Conservation (phyloP, 1,284 basidiomycete species). For the Agaricales sp. region DNA sequence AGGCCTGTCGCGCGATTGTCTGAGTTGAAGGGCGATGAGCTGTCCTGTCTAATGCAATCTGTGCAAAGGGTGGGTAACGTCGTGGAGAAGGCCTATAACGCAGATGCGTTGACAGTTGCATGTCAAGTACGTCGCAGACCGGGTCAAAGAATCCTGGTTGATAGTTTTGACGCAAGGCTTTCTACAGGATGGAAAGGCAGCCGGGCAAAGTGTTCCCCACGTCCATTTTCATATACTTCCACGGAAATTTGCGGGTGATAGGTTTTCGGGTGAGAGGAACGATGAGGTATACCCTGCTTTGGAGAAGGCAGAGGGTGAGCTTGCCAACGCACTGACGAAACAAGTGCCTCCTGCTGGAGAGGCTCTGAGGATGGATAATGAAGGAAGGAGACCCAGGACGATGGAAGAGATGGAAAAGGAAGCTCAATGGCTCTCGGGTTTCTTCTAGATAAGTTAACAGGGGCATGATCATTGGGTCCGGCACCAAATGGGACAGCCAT, state of each 20-base stretch:
- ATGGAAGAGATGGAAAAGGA: slow-evolving; percentile 71
- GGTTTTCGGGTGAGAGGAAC: slow-evolving; percentile 48
- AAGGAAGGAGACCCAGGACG: slow-evolving; percentile 54
- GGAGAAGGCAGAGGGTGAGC: slow-evolving; percentile 50
- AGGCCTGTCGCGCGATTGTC: slow-evolving; percentile 67
- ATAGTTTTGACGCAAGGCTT: no score
- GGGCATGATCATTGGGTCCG: no score
- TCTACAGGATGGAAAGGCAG: neutral
- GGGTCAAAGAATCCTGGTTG: slow-evolving; percentile 7
- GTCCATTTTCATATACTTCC: slow-evolving; percentile 89
- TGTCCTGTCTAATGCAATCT: slow-evolving; percentile 68
- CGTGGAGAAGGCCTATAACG: slow-evolving; percentile 62
- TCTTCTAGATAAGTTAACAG: slow-evolving; percentile 36
- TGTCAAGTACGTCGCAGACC: slow-evolving; percentile 64
- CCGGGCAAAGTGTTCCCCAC: slow-evolving; percentile 38
- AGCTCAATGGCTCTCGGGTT: slow-evolving; percentile 51
- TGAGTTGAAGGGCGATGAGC: slow-evolving; percentile 64
- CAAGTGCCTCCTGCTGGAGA: slow-evolving; percentile 15
- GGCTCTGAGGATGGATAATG: slow-evolving; percentile 54
- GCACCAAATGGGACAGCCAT: no score
- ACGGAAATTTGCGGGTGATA: slow-evolving; percentile 56
- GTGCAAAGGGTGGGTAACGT: slow-evolving; percentile 64
- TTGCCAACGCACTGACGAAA: slow-evolving; percentile 30
- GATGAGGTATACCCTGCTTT: slow-evolving; percentile 76
- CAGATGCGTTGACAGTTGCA: slow-evolving; percentile 71